These are phyloP conservation scores for Aspergillus sparsus DNA, from an alignment of 495 filamentous ascomycete species.

Conservation along the genomic window DNA sequence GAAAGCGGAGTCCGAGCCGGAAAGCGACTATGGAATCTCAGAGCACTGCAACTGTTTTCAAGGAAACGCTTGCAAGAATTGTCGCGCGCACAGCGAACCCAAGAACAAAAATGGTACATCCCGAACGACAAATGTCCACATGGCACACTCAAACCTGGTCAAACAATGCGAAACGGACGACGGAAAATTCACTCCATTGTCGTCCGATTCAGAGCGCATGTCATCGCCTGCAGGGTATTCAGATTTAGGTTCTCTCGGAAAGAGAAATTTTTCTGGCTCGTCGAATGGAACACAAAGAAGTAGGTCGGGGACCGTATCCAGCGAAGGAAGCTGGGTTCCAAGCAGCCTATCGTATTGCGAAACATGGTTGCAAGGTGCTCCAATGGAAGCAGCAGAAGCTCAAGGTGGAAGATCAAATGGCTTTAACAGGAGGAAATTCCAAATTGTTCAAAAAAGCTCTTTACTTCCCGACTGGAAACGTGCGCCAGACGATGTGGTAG, in stretches of 20 bases:
- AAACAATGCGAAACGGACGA: slow-evolving; percentile 33
- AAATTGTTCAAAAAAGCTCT: slow-evolving; percentile 46
- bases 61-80: slow-evolving; percentile 19
- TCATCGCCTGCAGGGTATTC: slow-evolving; percentile 23
- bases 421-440: slow-evolving; percentile 41
- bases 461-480: slow-evolving; percentile 36
- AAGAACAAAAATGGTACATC: slow-evolving; percentile 19
- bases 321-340: slow-evolving; percentile 46
- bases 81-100: slow-evolving; percentile 18
- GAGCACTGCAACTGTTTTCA: slow-evolving; percentile 13
- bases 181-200: slow-evolving; percentile 18
- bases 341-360: slow-evolving; percentile 47
- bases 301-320: slow-evolving; percentile 44
- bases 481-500: slow-evolving; percentile 27
- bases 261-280: slow-evolving; percentile 21
- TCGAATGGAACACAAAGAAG: slow-evolving; percentile 32
- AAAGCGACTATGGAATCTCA: slow-evolving; percentile 11
- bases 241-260: slow-evolving; percentile 15
- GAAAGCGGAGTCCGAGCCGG: slow-evolving; percentile 21
- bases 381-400: slow-evolving; percentile 33
- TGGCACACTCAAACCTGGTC: slow-evolving; percentile 42
- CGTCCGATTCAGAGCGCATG: slow-evolving; percentile 16
- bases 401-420: slow-evolving; percentile 31
- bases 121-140: slow-evolving; percentile 38
- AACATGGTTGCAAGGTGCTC: slow-evolving; percentile 46